Conservation (phyloP, 2,329 filamentous ascomycete genomes). For the Elsinoe australis region DNA sequence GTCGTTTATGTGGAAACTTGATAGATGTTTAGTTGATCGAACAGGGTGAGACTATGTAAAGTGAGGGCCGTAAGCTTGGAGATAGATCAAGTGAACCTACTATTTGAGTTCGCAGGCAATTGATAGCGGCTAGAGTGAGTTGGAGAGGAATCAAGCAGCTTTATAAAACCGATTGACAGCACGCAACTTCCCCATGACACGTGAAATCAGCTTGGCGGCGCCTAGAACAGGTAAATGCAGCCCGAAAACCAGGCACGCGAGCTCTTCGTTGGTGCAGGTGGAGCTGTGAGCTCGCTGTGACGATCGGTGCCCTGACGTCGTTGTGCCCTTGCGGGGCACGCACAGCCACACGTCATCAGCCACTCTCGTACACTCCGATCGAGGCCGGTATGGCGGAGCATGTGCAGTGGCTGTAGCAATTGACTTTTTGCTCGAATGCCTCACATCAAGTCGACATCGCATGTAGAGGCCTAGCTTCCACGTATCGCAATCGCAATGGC, state of each 20-base stretch:
- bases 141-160: too few species aligned
- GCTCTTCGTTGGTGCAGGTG: neutral
- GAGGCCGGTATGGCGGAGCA: too few species aligned
- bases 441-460: too few species aligned
- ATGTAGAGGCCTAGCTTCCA: too few species aligned
- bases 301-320: conserved; percentile 13
- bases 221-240: conserved; percentile 12
- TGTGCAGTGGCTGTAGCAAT: too few species aligned
- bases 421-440: conserved; percentile 11
- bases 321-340: neutral
- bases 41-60: neutral
- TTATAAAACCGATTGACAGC: neutral
- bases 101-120: too few species aligned
- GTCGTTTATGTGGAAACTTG: conserved; percentile 2
- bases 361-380: neutral
- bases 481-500: too few species aligned
- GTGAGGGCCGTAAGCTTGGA: neutral
- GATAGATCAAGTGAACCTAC: too few species aligned
- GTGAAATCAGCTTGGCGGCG: neutral
- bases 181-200: neutral
- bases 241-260: conserved; percentile 14
- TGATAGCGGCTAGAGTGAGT: too few species aligned
- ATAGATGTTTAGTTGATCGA: neutral
- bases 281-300: conserved; percentile 3
- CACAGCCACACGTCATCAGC: neutral